Base-by-base conservation (phyloP, 2,329 filamentous ascomycete species). In the Pseudogymnoascus sp. region DNA sequence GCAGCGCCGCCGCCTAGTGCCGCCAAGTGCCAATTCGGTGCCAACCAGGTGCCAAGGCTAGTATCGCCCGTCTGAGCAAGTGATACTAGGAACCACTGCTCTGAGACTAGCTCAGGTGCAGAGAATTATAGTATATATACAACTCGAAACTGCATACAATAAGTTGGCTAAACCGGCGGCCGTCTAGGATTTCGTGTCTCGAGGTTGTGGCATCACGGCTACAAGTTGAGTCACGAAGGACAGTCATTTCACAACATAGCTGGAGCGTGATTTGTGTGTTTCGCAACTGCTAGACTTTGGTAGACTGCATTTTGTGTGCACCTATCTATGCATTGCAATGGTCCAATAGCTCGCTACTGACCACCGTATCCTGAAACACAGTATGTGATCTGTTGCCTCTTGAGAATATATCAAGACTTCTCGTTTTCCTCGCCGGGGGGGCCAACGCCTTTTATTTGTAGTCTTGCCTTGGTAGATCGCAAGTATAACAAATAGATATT, bases 241-340 rank as follows among this genome's bases (percentile, higher is more conserved):
- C 48, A 34, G 48, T 19, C 48, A 57, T 57, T 57, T 57, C 48
- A 34, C 48, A 34, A 57, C 48, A 54, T 43, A 45, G n/a, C 48
- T 11, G n/a, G 48, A 57, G 34, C 48, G 48, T 57, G 48, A 57
- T 34, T 28, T 57, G 28, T 57, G 28, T 57, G 48, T 57, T 57
- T 57, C 25, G 48, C 48, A 57, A 34, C 48, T 57, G 25, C 25
- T 34, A 57, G 3, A 34, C 31, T 57, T 19, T 57, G 48, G 48
- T 57, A 57, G 25, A 19, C 5, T 57, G 48, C n/a, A 57, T 34
- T 57, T 19, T 19, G 8, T 57, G n/a, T 34, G 28, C 48, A 57
- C 48, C n/a, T 57, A 34, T 57, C 14, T 57, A 19, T 57, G 21
- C n/a, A 57, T 57, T 13, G 25, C n/a, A 34, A 34, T 10, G 25